phyloP scores from a whole-genome alignment of 192 early-diverging fungal species.

The Coemansia sp. region DNA sequence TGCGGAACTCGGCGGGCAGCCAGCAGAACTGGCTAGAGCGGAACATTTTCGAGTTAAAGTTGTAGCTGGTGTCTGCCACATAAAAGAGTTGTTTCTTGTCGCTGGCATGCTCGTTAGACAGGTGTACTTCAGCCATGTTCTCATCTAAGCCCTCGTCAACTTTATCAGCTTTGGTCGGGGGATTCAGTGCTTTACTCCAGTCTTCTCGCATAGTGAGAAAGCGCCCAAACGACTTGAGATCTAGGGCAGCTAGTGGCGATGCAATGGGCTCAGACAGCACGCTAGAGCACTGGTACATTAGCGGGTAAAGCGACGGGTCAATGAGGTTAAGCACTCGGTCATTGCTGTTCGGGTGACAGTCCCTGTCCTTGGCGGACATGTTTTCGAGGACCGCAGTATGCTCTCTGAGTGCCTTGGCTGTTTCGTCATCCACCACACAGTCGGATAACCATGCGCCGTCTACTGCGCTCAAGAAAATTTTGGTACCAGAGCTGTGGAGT shows the following conservation, averaged over 20 bases:
- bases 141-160: background rate
- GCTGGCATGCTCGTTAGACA: background rate
- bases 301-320: constrained; percentile 58
- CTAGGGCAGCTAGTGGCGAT: constrained; percentile 29
- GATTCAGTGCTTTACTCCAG: constrained; percentile 17
- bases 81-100: background rate
- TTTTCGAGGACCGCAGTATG: constrained; percentile 39
- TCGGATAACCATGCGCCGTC: constrained; percentile 50
- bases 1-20: constrained; percentile 69
- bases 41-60: background rate
- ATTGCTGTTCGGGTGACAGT: constrained; percentile 53
- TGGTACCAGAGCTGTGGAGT: constrained; percentile 26
- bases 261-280: constrained; percentile 25
- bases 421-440: constrained; percentile 21
- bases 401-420: constrained; percentile 23
- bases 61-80: background rate
- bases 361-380: constrained; percentile 26
- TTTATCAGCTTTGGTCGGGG: background rate
- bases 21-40: constrained; percentile 49
- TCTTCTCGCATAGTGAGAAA: constrained; percentile 11
- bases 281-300: constrained; percentile 32
- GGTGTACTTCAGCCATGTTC: background rate
- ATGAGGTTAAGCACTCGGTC: constrained; percentile 59
- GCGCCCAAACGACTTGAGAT: constrained; percentile 32
- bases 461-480: constrained; percentile 25